These are phyloP conservation scores for Hebeloma cylindrosporum DNA, from an alignment of 768 basidiomycete genomes.

Conservation along the genomic window DNA sequence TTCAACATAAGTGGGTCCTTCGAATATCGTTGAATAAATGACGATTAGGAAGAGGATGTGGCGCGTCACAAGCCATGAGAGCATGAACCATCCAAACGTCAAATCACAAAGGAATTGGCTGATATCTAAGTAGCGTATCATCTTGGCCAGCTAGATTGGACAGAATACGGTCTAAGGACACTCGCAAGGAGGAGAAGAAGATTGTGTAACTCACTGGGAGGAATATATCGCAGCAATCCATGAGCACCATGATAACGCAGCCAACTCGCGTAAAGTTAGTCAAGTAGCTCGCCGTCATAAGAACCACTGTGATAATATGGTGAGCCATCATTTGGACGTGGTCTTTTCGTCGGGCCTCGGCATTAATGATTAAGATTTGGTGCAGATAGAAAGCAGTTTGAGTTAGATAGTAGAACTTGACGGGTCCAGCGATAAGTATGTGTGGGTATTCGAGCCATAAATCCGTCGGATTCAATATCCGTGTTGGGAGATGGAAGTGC, in stretches of 20 bases:
- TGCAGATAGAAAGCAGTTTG: slow-evolving; percentile 91
- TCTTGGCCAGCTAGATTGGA: slow-evolving; percentile 76
- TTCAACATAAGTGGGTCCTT: slow-evolving; percentile 48
- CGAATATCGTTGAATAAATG: slow-evolving; percentile 59
- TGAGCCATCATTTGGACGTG: slow-evolving; percentile 96
- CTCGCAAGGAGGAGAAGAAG: not conserved
- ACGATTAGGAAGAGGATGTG: slow-evolving; percentile 78
- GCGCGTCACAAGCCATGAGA: slow-evolving; percentile 90
- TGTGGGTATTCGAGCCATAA: slow-evolving; percentile 87
- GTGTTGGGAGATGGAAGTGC: slow-evolving; percentile 68
- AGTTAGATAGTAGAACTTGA: slow-evolving; percentile 89
- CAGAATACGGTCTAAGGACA: slow-evolving; percentile 4
- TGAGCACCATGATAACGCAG: slow-evolving; percentile 83
- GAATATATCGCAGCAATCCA: slow-evolving; percentile 95
- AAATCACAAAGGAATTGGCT: slow-evolving; percentile 64
- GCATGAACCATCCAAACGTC: slow-evolving; percentile 77
- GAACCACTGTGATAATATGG: slow-evolving; percentile 83
- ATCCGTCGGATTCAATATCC: slow-evolving; percentile 57
- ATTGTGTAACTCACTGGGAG: slow-evolving; percentile 65
- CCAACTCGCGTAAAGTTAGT: slow-evolving; percentile 88
- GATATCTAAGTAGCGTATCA: slow-evolving; percentile 82
- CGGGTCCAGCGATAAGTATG: slow-evolving; percentile 67
- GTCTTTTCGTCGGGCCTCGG: slow-evolving; percentile 90
- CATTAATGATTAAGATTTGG: slow-evolving; percentile 88
- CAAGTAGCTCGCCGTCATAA: slow-evolving; percentile 78